phyloP scores from a whole-genome alignment of 129 eudicot genomes.

The Calendula officinalis region DNA sequence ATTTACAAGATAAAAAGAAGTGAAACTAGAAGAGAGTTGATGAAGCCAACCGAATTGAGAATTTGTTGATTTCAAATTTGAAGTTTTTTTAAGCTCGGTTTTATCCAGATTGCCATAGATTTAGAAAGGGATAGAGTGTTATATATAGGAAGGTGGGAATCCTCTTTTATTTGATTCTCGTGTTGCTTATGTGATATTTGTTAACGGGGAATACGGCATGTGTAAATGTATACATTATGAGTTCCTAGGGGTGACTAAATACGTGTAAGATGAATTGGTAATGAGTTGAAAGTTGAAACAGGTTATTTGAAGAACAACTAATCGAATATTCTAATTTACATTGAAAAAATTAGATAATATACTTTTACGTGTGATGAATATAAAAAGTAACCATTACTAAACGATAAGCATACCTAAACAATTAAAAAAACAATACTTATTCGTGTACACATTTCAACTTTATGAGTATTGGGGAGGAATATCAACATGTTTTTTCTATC shows the following conservation, averaged over 20 bases:
- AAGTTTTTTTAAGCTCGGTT: conserved; percentile 1
- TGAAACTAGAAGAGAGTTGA: background rate
- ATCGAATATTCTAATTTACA: no score
- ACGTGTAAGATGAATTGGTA: background rate
- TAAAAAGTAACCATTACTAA: background rate
- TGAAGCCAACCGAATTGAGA: conserved; percentile 24
- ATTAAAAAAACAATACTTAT: conserved; percentile 5
- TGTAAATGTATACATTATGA: background rate
- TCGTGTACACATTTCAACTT: conserved; percentile 8
- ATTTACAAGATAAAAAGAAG: background rate
- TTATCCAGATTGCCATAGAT: conserved; percentile 5
- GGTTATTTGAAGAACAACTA: no score
- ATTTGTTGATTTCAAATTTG: background rate
- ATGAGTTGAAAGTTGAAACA: no score
- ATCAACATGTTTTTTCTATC: conserved; percentile 2
- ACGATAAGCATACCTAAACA: background rate
- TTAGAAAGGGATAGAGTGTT: background rate
- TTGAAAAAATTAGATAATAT: background rate
- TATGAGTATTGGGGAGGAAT: conserved; percentile 7
- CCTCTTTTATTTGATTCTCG: conserved; percentile 24
- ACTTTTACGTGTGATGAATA: background rate
- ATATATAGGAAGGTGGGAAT: conserved; percentile 27
- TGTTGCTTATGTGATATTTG: conserved; percentile 8
- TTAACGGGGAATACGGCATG: conserved; percentile 22
- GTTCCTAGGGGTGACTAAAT: background rate